These are phyloP conservation scores for Coccomyxa subellipsoidea DNA, from an alignment of 163 green algal species.

Conservation along the genomic window DNA sequence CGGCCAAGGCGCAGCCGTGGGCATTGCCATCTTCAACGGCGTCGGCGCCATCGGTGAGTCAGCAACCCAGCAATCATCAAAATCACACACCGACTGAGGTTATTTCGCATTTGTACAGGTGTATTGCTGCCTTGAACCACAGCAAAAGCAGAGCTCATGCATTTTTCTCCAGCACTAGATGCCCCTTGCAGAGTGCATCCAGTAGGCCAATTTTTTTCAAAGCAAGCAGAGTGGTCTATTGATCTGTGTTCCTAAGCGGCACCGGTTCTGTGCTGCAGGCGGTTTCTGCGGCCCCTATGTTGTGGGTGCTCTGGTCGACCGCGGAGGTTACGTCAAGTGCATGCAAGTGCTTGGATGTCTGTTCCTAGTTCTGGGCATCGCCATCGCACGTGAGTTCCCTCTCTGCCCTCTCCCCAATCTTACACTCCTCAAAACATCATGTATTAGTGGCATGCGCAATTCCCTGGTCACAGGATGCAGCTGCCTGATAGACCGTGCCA, in stretches of 20 bases:
- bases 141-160: neutral
- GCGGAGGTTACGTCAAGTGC: neutral
- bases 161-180: neutral
- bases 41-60: slow-evolving; percentile 1
- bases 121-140: neutral
- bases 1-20: slow-evolving; percentile 1
- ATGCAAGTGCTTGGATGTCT: neutral
- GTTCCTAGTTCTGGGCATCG: neutral
- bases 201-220: neutral
- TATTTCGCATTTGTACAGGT: neutral
- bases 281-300: slow-evolving; percentile 3
- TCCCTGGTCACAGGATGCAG: too few relatives aligned
- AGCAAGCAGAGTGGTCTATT: too few relatives aligned
- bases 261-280: too few relatives aligned
- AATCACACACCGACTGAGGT: too few relatives aligned
- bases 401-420: neutral
- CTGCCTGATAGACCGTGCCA: too few relatives aligned
- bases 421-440: too few relatives aligned
- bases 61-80: too few relatives aligned
- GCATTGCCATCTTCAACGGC: slow-evolving; percentile 14
- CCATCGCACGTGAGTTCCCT: neutral
- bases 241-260: too few relatives aligned
- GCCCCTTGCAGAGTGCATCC: neutral
- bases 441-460: too few relatives aligned
- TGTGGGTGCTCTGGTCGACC: neutral